Base-by-base conservation (phyloP, 176 grass and related monocot genomes). In the Thalia dealbata region DNA sequence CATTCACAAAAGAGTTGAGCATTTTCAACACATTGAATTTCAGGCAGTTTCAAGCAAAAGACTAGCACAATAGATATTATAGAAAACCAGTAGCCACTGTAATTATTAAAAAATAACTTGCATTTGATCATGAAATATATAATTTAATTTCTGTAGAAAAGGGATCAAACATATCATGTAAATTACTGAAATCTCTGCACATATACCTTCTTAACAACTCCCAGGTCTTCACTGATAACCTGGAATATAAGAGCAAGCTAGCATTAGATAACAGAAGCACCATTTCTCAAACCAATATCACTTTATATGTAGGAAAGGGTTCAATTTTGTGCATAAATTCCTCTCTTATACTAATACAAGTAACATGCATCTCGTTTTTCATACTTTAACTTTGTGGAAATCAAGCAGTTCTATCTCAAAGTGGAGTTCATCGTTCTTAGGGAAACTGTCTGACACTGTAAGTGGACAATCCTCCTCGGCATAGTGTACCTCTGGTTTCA, bases 391-490 rank as follows among this genome's bases (percentile, higher is more conserved):
- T 91, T 92, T 92, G 79, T 83, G 92, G 74, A 97, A 97, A 76
- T 92, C 87, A 51, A 97, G 30, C 87, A 97, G 88, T 60, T 92
- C 87, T 79, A 92, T 88, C 78, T 97, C 95, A 84, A 97, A 97
- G 35, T 92, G 89, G 88, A 97, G 89, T 75, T 92, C 87, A 55
- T 86, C 87, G 82, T 84, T 90, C 78, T 92, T 92, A 11, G 89
- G 93, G 69, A 90, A 90, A 52, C 73, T 74, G 66, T 90, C 85
- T 82, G 87, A 90, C 78, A 85, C 81, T 81, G 85, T 75, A 79
- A 92, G 85, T 74, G 93, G 93, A 80, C 89, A 97, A 77, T 92
- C 87, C 3, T 86, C 87, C 84, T 97, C 93, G 18, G 84, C 69
- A 50, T 91, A 97, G 78, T 97, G 93, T 82, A 97, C 82, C 67